These are phyloP conservation scores for Sapria himalayana DNA, from an alignment of 345 rosid species.

Conservation along the genomic window DNA sequence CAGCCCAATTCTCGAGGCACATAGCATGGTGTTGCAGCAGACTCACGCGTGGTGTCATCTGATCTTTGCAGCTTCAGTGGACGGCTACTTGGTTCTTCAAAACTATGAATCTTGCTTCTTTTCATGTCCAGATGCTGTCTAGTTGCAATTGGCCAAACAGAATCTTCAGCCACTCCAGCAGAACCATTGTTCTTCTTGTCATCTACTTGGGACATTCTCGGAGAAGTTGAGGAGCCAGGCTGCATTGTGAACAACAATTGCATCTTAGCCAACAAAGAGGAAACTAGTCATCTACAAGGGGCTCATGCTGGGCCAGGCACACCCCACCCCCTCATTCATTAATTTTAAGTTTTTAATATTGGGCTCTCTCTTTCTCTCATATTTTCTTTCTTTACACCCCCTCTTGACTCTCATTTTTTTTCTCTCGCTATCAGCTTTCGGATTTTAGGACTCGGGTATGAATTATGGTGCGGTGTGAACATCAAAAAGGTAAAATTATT, in stretches of 20 bases:
- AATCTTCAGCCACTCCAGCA: not conserved
- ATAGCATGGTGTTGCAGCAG: not conserved
- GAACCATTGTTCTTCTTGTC: not conserved
- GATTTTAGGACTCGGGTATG: no score
- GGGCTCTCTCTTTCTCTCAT: no score
- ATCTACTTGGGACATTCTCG: not conserved
- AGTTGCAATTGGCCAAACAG: not conserved
- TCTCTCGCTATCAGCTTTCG: no score
- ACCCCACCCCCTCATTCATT: not conserved
- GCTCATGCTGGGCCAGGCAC: not conserved
- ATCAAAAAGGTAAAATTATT: no score
- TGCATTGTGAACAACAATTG: not conserved
- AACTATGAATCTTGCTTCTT: not conserved
- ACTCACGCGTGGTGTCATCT: not conserved
- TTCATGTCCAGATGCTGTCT: not conserved
- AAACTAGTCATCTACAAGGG: not conserved
- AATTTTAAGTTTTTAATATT: no score
- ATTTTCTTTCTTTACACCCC: no score
- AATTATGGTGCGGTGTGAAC: no score
- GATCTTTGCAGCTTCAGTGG: slow-evolving; percentile 1
- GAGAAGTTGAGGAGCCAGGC: slow-evolving; percentile 1
- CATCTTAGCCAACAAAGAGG: not conserved
- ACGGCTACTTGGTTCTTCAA: not conserved
- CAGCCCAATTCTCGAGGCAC: not conserved
- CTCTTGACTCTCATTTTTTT: no score